Evolutionary conservation across 164 flowering plant species (phyloP).

Genomic region (Aristolochia californica): DNA sequence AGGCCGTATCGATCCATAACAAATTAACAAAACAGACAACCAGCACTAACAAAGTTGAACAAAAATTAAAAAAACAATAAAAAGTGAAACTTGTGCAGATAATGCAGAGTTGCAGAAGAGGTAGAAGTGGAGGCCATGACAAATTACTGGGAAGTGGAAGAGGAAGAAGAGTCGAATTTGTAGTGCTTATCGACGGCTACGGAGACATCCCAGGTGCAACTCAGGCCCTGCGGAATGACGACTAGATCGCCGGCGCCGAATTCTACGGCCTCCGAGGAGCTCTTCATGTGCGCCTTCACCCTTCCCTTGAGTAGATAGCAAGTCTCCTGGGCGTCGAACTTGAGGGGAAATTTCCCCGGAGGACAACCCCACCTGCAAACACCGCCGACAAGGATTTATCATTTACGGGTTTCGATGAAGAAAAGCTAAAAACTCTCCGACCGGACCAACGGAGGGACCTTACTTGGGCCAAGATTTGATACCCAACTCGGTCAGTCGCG

Average conservation of each 20-base stretch:
- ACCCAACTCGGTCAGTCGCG: constrained; percentile 50
- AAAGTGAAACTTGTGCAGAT: not conserved
- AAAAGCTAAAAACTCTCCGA: not conserved
- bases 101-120: too few relatives aligned
- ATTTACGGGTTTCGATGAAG: not conserved
- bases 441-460: constrained; percentile 8
- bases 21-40: too few relatives aligned
- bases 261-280: constrained; percentile 43
- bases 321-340: constrained; percentile 75
- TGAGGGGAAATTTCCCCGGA: constrained; percentile 72
- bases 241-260: constrained; percentile 77
- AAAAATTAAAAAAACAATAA: too few relatives aligned
- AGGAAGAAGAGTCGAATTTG: constrained; percentile 44
- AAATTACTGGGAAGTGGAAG: constrained; percentile 5
- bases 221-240: constrained; percentile 34
- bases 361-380: constrained; percentile 78
- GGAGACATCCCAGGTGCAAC: constrained; percentile 78
- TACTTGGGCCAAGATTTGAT: constrained; percentile 93
- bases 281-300: constrained; percentile 59
- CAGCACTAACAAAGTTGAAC: not conserved
- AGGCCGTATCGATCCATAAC: too few relatives aligned
- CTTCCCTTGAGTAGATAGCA: constrained; percentile 75
- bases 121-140: not conserved
- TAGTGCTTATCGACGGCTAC: constrained; percentile 63
- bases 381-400: not conserved